Evolutionary conservation across 176 grass and related monocot genomes (phyloP), one percentile per base, ranked within the genome.

Genomic region (Tillandsia leiboldiana): DNA sequence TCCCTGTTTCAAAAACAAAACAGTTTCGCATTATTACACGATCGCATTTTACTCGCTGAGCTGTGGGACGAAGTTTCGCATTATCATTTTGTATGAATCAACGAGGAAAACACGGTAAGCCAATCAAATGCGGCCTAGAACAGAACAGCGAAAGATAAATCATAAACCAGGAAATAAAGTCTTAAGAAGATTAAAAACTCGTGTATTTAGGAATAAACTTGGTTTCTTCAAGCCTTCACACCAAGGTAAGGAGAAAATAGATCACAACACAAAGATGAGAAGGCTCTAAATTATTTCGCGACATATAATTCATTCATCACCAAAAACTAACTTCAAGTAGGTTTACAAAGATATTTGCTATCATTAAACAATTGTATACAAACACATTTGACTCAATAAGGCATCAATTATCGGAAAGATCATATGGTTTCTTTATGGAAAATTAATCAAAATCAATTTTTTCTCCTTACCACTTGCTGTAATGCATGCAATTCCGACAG

Each of bases 401-500:
- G 33, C 5, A 42, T 42, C 15, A 61, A 61, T 61, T 22, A 61
- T 61, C 15, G 15, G 17, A 61, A 9, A 23, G 7, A 61, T 18
- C 3, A 61, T 18, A 61, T 8, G 9, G 10, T 18, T 61, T 9
- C 56, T 61, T 42, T 7, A 42, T 73, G 52, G 64, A 63, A 24
- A 72, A 62, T 71, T 74, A 80, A 42, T 73, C 18, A 53, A 54
- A 8, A 51, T 18, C 29, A 28, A 11, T 3, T 62, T 48, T 12
- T 1, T 49, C 11, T 49, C 11, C 0, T 11, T 20, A 79, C 77
- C 77, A 1, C 53, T 83, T 1, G 42, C 29, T 0, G 58, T 50
- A 12, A 87, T 63, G 76, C 85, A 87, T n/a, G 27, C 56, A 11
- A 87, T 24, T 1, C 81, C 85, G 8, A 87, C 64, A 57, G 26